Conservation (phyloP, 768 basidiomycete genomes). For the Suillus americanus region DNA sequence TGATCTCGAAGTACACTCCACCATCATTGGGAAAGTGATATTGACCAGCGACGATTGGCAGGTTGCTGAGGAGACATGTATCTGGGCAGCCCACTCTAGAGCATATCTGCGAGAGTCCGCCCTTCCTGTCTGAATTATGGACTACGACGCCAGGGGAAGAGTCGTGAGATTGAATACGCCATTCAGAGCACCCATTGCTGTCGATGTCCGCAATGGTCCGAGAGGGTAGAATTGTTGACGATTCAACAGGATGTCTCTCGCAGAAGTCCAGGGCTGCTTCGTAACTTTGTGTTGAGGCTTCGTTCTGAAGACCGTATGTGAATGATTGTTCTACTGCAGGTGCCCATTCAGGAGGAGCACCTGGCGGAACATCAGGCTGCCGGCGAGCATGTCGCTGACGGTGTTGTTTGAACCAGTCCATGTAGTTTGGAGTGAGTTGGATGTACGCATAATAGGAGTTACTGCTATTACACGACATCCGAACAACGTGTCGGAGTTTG, state of each 20-base stretch:
- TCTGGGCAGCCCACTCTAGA: conserved; percentile 46
- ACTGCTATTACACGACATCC: background rate
- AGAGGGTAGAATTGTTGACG: conserved; percentile 51
- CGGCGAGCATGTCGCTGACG: background rate
- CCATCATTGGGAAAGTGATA: conserved; percentile 53
- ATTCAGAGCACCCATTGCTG: conserved; percentile 46
- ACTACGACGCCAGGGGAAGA: conserved; percentile 46
- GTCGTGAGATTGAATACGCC: conserved; percentile 48
- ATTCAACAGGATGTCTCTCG: conserved; percentile 33
- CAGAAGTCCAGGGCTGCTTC: conserved; percentile 54
- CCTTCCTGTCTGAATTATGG: conserved; percentile 32
- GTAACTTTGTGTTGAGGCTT: conserved; percentile 59
- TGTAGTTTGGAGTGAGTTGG: background rate
- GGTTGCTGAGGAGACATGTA: conserved; percentile 54
- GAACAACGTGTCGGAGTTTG: background rate
- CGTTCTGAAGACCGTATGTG: conserved; percentile 47
- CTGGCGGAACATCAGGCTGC: background rate
- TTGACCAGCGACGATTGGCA: conserved; percentile 60
- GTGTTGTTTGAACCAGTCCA: conserved; percentile 1
- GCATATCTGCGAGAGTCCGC: conserved; percentile 40
- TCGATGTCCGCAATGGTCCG: conserved; percentile 52
- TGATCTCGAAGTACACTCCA: conserved; percentile 66
- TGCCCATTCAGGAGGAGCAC: conserved; percentile 53
- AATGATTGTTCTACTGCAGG: conserved; percentile 56
- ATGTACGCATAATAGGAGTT: background rate